Evolutionary conservation across 495 filamentous ascomycete species (phyloP).

Genomic region (Penicillium fimorum): DNA sequence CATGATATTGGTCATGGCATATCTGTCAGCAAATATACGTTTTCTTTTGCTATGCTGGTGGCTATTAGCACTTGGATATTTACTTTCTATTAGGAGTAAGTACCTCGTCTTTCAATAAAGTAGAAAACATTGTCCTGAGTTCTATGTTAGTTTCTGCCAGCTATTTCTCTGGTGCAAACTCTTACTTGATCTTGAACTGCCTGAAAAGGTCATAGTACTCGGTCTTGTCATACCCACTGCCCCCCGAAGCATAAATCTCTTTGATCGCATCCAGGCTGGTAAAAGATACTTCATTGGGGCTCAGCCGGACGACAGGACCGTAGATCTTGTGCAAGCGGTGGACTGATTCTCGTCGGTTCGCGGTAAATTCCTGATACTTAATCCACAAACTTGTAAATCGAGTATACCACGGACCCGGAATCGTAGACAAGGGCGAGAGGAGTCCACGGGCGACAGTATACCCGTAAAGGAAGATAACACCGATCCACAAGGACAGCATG

Average conservation of each 20-base stretch:
- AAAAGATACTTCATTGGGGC: constrained; percentile 62
- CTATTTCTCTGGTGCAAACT: constrained; percentile 9
- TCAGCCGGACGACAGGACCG: constrained; percentile 56
- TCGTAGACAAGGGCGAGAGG: constrained; percentile 16
- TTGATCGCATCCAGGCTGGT: constrained; percentile 56
- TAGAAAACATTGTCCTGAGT: constrained; percentile 60
- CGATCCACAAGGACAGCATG: constrained; percentile 30
- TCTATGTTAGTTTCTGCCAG: constrained; percentile 1
- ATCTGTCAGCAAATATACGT: constrained; percentile 59
- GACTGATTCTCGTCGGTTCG: constrained; percentile 53
- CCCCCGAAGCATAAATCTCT: constrained; percentile 63
- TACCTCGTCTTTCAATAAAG: constrained; percentile 53
- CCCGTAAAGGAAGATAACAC: constrained; percentile 10
- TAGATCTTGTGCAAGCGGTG: constrained; percentile 55
- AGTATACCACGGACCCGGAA: constrained; percentile 56
- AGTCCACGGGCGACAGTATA: constrained; percentile 12
- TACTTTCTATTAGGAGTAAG: not conserved
- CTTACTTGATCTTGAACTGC: constrained; percentile 53
- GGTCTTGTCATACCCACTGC: constrained; percentile 67
- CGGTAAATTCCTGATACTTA: constrained; percentile 57
- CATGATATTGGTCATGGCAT: constrained; percentile 65
- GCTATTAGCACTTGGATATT: constrained; percentile 8
- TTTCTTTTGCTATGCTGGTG: constrained; percentile 58
- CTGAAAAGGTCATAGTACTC: constrained; percentile 64
- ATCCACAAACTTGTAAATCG: constrained; percentile 51